phyloP scores from a whole-genome alignment of 2,329 filamentous ascomycete species.

The Paradendryphiella salina region DNA sequence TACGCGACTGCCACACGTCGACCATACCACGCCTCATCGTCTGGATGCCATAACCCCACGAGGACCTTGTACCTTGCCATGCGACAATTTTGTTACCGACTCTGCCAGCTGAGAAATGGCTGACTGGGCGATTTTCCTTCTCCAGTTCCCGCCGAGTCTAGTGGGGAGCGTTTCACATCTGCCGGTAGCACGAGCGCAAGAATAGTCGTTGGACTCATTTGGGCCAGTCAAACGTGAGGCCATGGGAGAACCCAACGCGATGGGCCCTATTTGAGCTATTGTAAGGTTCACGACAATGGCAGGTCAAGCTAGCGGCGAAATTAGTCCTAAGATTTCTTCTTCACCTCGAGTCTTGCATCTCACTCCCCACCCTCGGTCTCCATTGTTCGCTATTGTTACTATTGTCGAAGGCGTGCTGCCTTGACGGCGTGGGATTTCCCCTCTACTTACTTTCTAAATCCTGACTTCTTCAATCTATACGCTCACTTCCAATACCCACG shows the following conservation, averaged over 20 bases:
- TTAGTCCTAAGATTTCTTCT: slow-evolving; percentile 28
- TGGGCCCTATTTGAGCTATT: slow-evolving; percentile 34
- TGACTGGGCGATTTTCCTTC: slow-evolving; percentile 21
- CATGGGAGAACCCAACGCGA: slow-evolving; percentile 34
- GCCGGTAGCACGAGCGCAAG: slow-evolving; percentile 23
- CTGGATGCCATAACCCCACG: slow-evolving; percentile 22
- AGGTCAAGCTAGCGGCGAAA: slow-evolving; percentile 22
- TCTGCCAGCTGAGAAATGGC: slow-evolving; percentile 12
- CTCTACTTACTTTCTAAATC: slow-evolving; percentile 18
- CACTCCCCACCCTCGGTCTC: slow-evolving; percentile 29
- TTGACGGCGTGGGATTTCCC: slow-evolving; percentile 36
- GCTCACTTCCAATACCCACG: slow-evolving; percentile 4
- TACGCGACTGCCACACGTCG: slow-evolving; percentile 33
- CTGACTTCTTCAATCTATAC: slow-evolving; percentile 20
- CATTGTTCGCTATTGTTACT: slow-evolving; percentile 44
- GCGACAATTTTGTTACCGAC: slow-evolving; percentile 10
- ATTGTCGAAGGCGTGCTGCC: slow-evolving; percentile 45
- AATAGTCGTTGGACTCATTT: slow-evolving; percentile 34
- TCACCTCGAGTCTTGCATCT: slow-evolving; percentile 22
- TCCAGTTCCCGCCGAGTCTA: slow-evolving; percentile 19
- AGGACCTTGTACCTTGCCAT: slow-evolving; percentile 4
- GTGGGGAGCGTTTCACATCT: slow-evolving; percentile 34
- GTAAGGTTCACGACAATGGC: slow-evolving; percentile 36
- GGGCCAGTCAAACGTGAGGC: slow-evolving; percentile 38
- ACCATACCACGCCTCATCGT: slow-evolving; percentile 36